Base-by-base conservation (phyloP, 2,329 filamentous ascomycete genomes). In the Aspergillus ruber region DNA sequence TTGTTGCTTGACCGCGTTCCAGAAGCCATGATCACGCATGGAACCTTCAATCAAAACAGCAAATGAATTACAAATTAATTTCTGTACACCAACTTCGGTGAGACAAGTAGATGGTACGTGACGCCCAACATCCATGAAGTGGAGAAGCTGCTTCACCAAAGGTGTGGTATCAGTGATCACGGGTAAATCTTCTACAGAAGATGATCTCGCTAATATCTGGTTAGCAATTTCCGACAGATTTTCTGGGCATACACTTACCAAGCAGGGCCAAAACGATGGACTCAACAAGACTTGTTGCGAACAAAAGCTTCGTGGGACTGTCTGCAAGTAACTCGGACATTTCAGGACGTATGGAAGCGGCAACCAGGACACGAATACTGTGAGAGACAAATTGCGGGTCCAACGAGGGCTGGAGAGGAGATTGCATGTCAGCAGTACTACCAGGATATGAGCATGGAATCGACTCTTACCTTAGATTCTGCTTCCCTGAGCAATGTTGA, bases 291-390 rank as follows among this genome's bases (percentile, higher is more conserved):
- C 74, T 72, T 36, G 73, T 69, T 9, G 74, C 73, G 46, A 85
- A 74, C 23, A 70, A 64, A 23, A 77, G 69, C 50, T 72, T 75
- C 42, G 80, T 60, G 33, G 69, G 64, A 45, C 70, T 69, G 42
- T 66, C 72, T 8, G 66, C 61, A 48, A 74, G 72, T 36, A 63
- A 66, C 7, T 73, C 70, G 12, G 78, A 67, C 50, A 85, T 70
- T 17, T 77, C 71, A 20, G 75, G 68, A 49, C 84, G 77, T 10
- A 78, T 80, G 43, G 88, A 75, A 6, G 83, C 82, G 15, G 76
- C 70, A 27, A 84, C 76, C 18, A 86, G 67, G 23, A 85, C 70
- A 6, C 68, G 70, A 48, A 84, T 66, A 50, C 67, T 71, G 47
- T 72, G 73, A 39, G 56, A 58, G 10, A 72, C 59, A 43, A 73